Evolutionary conservation across 805 yeast species (phyloP), one percentile per base, ranked within the genome.

Genomic region (Myxozyma vanderwaltii): DNA sequence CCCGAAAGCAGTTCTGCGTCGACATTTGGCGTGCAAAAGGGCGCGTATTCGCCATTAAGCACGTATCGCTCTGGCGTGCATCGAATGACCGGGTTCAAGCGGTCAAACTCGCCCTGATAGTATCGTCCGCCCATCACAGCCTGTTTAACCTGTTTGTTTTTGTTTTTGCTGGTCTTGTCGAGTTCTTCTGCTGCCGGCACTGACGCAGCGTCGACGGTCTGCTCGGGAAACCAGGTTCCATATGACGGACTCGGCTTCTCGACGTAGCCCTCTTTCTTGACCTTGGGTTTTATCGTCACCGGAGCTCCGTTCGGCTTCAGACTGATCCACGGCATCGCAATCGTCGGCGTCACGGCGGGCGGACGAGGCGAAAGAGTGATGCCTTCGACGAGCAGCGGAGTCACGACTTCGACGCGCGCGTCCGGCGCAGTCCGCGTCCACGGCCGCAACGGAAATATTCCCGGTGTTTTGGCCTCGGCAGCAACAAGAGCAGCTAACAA

Each of bases 21-120:
- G 67, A 87, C 91, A 35, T 76, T 77, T 12, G 96, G 97, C 21
- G 88, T 81, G 72, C 97, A 90, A 72, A 89, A 88, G n/a, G 97
- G 97, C 52, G 78, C 94, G 40, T 90, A 81, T 1, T 75, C 67
- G 17, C 74, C 71, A 61, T 77, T 77, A 54, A 76, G 73, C 65
- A 76, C 79, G 70, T 88, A 90, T 49, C 81, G 74, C 54, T 86
- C 86, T 1, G 97, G 97, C 3, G 91, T 88, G 75, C 97, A 90
- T 74, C 96, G 80, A 69, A 89, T 80, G 50, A 90, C 72, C 0
- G 97, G 97, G 69, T 86, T 88, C 70, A 90, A 76, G 19, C 80
- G 75, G 27, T 83, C 85, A 68, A 64, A 64, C 29, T 62, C 65
- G 43, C 61, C 61, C 15, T 38, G 40, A 47, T 13, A 58, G 27